These are phyloP conservation scores for Rutstroemia sydowiana DNA, from an alignment of 2,329 filamentous ascomycete species.

Conservation along the genomic window DNA sequence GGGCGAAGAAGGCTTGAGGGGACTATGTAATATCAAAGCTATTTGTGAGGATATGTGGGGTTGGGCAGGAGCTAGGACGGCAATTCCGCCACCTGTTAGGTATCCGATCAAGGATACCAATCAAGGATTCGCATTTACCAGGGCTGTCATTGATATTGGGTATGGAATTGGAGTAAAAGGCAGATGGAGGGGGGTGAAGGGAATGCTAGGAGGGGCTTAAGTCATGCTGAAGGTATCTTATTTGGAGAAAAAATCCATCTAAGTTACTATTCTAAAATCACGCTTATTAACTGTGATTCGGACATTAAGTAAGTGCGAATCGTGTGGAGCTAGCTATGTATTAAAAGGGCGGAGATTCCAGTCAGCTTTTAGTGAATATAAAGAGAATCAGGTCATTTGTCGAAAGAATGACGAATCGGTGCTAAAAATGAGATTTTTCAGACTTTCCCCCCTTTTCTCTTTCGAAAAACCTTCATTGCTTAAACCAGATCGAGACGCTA, in stretches of 20 bases:
- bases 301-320: no score
- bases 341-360: no score
- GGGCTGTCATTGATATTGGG: slow-evolving; percentile 53
- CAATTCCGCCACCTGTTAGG: slow-evolving; percentile 71
- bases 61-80: slow-evolving; percentile 59
- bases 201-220: slow-evolving; percentile 23
- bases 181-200: slow-evolving; percentile 26
- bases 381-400: no score
- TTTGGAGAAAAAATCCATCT: neutral
- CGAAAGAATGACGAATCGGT: no score
- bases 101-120: slow-evolving; percentile 68
- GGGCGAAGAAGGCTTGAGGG: slow-evolving; percentile 77
- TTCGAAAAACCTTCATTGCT: no score
- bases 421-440: no score
- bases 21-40: slow-evolving; percentile 80
- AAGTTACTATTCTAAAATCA: no score
- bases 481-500: no score
- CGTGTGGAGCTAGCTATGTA: no score
- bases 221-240: neutral
- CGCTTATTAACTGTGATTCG: no score
- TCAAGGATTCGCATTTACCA: slow-evolving; percentile 58
- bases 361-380: no score
- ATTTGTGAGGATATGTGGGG: slow-evolving; percentile 69
- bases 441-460: no score
- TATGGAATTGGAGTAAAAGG: slow-evolving; percentile 39